Evolutionary conservation across 768 basidiomycete species (phyloP).

Genomic region (Phylloporus arenicola): DNA sequence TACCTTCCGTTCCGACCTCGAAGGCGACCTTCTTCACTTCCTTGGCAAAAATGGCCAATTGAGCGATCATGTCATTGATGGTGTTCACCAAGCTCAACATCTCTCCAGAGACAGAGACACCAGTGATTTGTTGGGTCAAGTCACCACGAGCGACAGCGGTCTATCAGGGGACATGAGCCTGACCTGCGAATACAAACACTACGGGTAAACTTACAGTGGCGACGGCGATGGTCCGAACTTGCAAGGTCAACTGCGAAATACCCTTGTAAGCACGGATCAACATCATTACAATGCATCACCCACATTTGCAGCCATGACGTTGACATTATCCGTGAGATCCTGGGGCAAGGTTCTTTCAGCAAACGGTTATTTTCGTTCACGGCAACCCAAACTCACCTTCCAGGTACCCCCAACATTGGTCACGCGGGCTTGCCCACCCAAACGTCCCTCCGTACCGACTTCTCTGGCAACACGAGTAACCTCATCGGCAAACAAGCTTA

Average conservation of each 20-base stretch:
- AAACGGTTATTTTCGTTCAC: neutral
- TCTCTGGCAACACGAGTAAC: constrained; percentile 86
- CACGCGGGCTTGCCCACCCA: constrained; percentile 93
- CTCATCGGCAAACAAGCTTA: constrained; percentile 83
- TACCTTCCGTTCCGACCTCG: constrained; percentile 98
- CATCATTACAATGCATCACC: constrained; percentile 21
- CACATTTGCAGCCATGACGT: constrained; percentile 91
- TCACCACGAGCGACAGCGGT: constrained; percentile 94
- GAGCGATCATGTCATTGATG: constrained; percentile 86
- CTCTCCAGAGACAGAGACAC: constrained; percentile 91
- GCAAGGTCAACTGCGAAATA: constrained; percentile 67
- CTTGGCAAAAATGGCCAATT: constrained; percentile 62
- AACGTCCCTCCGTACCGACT: constrained; percentile 92
- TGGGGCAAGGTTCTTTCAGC: constrained; percentile 22
- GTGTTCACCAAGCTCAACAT: constrained; percentile 95
- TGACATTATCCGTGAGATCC: constrained; percentile 92
- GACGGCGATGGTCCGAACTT: constrained; percentile 90
- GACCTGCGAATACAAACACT: neutral
- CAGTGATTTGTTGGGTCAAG: constrained; percentile 87
- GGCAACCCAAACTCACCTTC: constrained; percentile 46
- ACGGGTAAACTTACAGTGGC: constrained; percentile 60
- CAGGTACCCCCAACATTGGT: constrained; percentile 94
- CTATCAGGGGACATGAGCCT: constrained; percentile 27
- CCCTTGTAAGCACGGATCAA: constrained; percentile 2
- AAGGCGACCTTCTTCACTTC: constrained; percentile 94